phyloP scores from a whole-genome alignment of 2,329 filamentous ascomycete species.

The Exophiala sideris region DNA sequence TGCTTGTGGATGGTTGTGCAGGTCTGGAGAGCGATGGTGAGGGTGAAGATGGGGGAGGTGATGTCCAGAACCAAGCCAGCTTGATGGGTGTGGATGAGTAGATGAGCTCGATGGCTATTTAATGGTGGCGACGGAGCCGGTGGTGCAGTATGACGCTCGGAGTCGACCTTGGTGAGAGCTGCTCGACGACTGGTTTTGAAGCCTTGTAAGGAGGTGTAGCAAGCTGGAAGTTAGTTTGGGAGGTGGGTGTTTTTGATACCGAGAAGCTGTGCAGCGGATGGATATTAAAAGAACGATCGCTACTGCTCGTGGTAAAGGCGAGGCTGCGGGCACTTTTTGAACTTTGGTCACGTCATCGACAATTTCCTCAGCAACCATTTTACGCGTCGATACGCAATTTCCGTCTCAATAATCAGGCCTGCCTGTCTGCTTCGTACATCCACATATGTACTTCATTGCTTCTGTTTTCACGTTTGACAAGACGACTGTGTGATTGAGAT shows the following conservation, averaged over 20 bases:
- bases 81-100: conserved; percentile 16
- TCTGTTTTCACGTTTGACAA: too few relatives aligned
- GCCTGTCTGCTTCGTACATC: too few relatives aligned
- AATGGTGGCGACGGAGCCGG: neutral
- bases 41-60: conserved; percentile 12
- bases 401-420: neutral
- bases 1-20: neutral
- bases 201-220: too few relatives aligned
- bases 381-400: conserved; percentile 22
- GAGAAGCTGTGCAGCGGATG: too few relatives aligned
- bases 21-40: conserved; percentile 7
- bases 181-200: too few relatives aligned
- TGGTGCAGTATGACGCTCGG: too few relatives aligned
- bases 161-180: too few relatives aligned
- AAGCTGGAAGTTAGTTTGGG: too few relatives aligned
- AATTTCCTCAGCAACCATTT: conserved; percentile 9
- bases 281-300: too few relatives aligned
- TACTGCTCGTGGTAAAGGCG: neutral
- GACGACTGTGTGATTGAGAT: too few relatives aligned
- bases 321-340: neutral
- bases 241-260: too few relatives aligned
- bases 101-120: neutral
- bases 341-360: conserved; percentile 2
- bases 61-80: conserved; percentile 30
- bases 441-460: too few relatives aligned